Evolutionary conservation across 2,329 filamentous ascomycete species (phyloP).

Genomic region (Clonostachys rhizophaga): DNA sequence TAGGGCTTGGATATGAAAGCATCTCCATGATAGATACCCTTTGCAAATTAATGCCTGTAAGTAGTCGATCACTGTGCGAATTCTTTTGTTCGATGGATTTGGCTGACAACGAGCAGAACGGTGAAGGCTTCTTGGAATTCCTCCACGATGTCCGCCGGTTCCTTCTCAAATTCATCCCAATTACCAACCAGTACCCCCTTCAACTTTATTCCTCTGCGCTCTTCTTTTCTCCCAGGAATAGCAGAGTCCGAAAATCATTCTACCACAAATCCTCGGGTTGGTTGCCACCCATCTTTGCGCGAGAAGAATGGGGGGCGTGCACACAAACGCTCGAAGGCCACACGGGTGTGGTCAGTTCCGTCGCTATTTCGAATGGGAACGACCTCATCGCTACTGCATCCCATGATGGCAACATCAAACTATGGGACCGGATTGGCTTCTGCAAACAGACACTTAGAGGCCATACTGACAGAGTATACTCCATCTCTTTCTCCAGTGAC

Average conservation of each 20-base stretch:
- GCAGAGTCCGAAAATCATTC: slow-evolving; percentile 8
- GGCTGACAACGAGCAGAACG: neutral
- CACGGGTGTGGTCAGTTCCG: neutral
- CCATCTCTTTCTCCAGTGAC: too few relatives aligned
- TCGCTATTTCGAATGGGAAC: neutral
- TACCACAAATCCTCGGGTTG: slow-evolving; percentile 5
- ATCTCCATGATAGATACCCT: neutral
- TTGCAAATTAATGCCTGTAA: neutral
- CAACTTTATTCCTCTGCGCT: slow-evolving; percentile 17
- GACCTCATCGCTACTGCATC: neutral
- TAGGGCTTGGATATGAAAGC: slow-evolving; percentile 11
- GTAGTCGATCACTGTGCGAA: neutral
- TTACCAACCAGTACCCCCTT: slow-evolving; percentile 7
- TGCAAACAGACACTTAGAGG: too few relatives aligned
- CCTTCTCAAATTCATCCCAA: neutral
- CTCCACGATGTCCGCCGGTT: neutral
- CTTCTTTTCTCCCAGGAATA: slow-evolving; percentile 12
- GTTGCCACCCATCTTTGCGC: slow-evolving; percentile 5
- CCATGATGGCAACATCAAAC: too few relatives aligned
- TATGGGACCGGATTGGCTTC: too few relatives aligned
- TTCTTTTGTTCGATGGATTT: neutral
- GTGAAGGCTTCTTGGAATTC: neutral
- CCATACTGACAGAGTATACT: too few relatives aligned
- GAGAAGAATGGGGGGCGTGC: slow-evolving; percentile 8
- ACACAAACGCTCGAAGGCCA: slow-evolving; percentile 6